Conservation (phyloP, 371 early-diverging fungal species). For the Rhizopus sp. region DNA sequence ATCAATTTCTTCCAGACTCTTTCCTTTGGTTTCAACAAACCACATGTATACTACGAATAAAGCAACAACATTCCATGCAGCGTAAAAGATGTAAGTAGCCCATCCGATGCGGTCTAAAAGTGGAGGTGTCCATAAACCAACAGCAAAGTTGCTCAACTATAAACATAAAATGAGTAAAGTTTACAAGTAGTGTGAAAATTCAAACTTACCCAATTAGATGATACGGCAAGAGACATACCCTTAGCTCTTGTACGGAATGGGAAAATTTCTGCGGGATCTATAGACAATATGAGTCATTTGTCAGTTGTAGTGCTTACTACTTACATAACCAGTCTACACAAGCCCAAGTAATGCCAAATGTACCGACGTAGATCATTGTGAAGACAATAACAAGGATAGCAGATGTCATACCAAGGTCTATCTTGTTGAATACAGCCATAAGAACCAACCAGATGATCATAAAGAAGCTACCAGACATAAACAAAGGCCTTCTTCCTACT, state of each 20-base stretch:
- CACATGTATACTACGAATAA: slow-evolving; percentile 32
- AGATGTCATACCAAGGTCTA: slow-evolving; percentile 36
- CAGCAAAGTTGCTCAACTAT: slow-evolving; percentile 41
- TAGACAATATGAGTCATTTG: slow-evolving; percentile 13
- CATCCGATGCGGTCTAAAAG: slow-evolving; percentile 30
- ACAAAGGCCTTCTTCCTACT: slow-evolving; percentile 42
- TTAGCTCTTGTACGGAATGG: slow-evolving; percentile 44
- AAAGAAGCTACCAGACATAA: slow-evolving; percentile 37
- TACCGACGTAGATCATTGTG: slow-evolving; percentile 37
- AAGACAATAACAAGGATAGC: slow-evolving; percentile 39
- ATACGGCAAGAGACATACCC: slow-evolving; percentile 49
- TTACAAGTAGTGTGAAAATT: neutral
- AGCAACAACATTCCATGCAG: slow-evolving; percentile 35
- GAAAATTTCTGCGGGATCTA: slow-evolving; percentile 66
- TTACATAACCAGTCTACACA: slow-evolving; percentile 45
- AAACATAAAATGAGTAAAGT: neutral
- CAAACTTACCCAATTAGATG: slow-evolving; percentile 60
- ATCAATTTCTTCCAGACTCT: slow-evolving; percentile 54
- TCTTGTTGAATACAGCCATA: slow-evolving; percentile 44
- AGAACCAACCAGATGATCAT: slow-evolving; percentile 39
- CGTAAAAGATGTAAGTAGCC: slow-evolving; percentile 53
- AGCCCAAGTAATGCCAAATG: slow-evolving; percentile 43
- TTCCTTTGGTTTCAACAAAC: slow-evolving; percentile 55
- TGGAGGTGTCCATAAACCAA: slow-evolving; percentile 44
- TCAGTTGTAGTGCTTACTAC: slow-evolving; percentile 2